phyloP scores from a whole-genome alignment of 768 basidiomycete species.

The Cubamyces sp. region DNA sequence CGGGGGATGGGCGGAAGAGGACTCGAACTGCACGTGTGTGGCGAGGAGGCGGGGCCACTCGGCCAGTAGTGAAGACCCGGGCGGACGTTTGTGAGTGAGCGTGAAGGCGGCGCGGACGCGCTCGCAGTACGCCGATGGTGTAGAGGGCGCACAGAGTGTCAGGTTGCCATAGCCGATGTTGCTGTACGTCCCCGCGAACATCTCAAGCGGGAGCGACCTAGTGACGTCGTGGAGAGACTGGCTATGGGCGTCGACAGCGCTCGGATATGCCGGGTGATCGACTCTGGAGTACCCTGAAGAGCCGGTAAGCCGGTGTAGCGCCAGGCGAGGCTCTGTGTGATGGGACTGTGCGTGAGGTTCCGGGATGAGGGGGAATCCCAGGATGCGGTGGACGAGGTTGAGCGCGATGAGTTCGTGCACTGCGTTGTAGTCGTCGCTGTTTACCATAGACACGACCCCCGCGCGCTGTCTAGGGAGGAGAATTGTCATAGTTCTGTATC shows the following conservation, averaged over 20 bases:
- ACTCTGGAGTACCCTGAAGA: neutral
- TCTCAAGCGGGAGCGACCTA: conserved; percentile 23
- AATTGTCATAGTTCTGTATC: conserved; percentile 36
- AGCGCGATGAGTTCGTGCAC: conserved; percentile 3
- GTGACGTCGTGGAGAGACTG: too few relatives aligned
- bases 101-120: conserved; percentile 34
- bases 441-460: conserved; percentile 37
- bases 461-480: conserved; percentile 43
- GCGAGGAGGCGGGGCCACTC: conserved; percentile 36
- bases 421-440: conserved; percentile 21
- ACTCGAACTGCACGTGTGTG: neutral
- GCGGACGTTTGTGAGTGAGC: conserved; percentile 27
- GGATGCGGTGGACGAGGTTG: conserved; percentile 15
- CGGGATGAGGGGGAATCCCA: conserved; percentile 18
- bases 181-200: conserved; percentile 41
- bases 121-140: conserved; percentile 31
- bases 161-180: conserved; percentile 44
- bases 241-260: too few relatives aligned
- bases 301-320: neutral
- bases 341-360: neutral
- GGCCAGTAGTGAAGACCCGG: conserved; percentile 26
- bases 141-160: conserved; percentile 39
- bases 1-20: neutral
- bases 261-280: neutral
- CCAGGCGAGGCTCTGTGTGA: neutral